Base-by-base conservation (phyloP, 2,329 filamentous ascomycete genomes). In the Xylariaceae sp. region DNA sequence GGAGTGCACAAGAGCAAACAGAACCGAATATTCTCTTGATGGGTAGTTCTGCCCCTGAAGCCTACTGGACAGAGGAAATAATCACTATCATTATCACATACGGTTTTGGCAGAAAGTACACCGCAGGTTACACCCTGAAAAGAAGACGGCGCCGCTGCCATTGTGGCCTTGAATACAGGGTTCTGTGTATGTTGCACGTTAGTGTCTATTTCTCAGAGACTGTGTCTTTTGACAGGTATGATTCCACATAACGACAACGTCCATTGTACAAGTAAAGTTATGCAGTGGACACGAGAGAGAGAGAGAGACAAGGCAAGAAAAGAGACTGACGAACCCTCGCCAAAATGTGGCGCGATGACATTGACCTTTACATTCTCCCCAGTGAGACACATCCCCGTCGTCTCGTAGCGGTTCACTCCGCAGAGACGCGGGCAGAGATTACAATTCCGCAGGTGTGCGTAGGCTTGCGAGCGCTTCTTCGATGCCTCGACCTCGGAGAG, bases 281-380 rank as follows among this genome's bases (percentile, higher is more conserved):
- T n/a, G n/a, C n/a, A n/a, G n/a, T n/a, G n/a, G 16, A 15, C 20
- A 29, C 27, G 8, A 6, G 7, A 35, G 20, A 20, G 11, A 36
- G 21, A 49, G 2, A 44, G 29, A n/a, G 18, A 20, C 3, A 0
- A 23, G 29, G 29, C n/a, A n/a, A n/a, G 9, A 21, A 35, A 11
- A n/a, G 9, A 29, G 27, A 48, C 15, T 16, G 42, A 71, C 76
- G 61, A 58, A 81, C 80, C 84, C 77, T 93, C 89, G 36, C 89
- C 90, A 69, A 92, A 92, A 72, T 94, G 91, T 44, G 90, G 91
- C 53, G 89, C 90, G 60, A 95, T 91, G 6, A 89, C 89, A 68
- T 91, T 92, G 61, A 94, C 89, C 65, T 91, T 91, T 50, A 85
- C 88, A 40, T 66, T 51, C 4, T 81, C 86, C 54, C 89, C 89